phyloP scores from a whole-genome alignment of 225 moss, liverwort and hornwort species.

The Polytrichum commune region DNA sequence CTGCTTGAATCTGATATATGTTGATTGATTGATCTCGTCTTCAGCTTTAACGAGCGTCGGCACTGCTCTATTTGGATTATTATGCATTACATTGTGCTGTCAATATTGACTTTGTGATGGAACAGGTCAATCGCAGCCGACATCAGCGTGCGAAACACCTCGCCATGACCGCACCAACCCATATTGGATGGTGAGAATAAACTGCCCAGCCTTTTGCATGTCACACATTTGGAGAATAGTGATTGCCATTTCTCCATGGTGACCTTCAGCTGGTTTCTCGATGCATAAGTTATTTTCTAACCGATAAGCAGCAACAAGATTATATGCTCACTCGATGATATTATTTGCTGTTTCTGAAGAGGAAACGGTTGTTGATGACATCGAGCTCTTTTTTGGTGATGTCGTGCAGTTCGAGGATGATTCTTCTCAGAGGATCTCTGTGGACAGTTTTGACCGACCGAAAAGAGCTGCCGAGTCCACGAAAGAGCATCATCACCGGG shows the following conservation, averaged over 20 bases:
- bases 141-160: conserved; percentile 59
- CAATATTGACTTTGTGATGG: background rate
- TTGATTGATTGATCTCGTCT: no score
- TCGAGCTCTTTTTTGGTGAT: background rate
- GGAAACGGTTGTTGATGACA: no score
- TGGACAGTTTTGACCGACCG: conserved; percentile 22
- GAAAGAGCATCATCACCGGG: conserved; percentile 34
- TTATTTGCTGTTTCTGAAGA: no score
- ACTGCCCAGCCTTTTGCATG: background rate
- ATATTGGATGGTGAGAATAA: conserved; percentile 55
- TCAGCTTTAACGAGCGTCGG: no score
- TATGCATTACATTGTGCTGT: background rate
- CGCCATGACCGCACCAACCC: conserved; percentile 48
- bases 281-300: no score
- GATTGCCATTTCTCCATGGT: no score
- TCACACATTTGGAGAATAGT: background rate
- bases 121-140: conserved; percentile 53
- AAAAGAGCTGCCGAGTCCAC: conserved; percentile 11
- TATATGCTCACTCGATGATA: no score
- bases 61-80: background rate
- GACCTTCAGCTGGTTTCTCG: no score
- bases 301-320: no score
- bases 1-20: no score
- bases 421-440: conserved; percentile 26
- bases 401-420: conserved; percentile 44